A percentile compares a stretch with the other conserved stretches of the same genome.
phyloP scores from a whole-genome alignment of 2,329 filamentous ascomycete species.

The Fusarium xylarioides region DNA sequence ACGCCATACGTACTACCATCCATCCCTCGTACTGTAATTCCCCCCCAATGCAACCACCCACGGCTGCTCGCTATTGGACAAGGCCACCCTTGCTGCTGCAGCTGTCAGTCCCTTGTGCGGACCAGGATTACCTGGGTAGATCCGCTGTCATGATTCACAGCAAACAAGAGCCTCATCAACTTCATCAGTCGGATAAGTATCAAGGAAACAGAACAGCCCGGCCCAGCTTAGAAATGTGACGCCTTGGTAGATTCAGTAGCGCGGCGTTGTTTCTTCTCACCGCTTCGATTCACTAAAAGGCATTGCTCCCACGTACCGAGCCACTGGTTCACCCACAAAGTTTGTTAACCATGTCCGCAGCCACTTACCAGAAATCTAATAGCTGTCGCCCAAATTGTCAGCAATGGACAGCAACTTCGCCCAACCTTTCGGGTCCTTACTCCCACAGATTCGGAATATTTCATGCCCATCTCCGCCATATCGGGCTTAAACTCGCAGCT shows the following conservation, averaged over 20 bases:
- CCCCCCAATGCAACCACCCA: slow-evolving; percentile 13
- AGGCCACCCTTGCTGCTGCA: slow-evolving; percentile 28
- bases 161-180: slow-evolving; percentile 30
- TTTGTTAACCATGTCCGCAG: slow-evolving; percentile 15
- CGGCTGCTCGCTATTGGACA: slow-evolving; percentile 22
- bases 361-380: slow-evolving; percentile 27
- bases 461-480: slow-evolving; percentile 15
- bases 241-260: neutral
- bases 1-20: slow-evolving; percentile 6
- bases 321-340: slow-evolving; percentile 33
- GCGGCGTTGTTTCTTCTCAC: slow-evolving; percentile 10
- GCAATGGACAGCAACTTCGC: slow-evolving; percentile 11
- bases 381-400: slow-evolving; percentile 4
- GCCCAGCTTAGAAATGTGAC: neutral
- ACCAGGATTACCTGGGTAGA: slow-evolving; percentile 37
- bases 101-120: slow-evolving; percentile 25
- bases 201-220: neutral
- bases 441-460: slow-evolving; percentile 19
- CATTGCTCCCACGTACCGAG: slow-evolving; percentile 29
- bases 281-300: neutral
- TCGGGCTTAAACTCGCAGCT: slow-evolving; percentile 23
- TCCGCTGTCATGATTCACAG: slow-evolving; percentile 38
- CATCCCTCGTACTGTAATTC: neutral
- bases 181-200: neutral
- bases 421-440: slow-evolving; percentile 22